Conservation (phyloP, 805 yeast genomes). For the Yamadazyma insecticola region DNA sequence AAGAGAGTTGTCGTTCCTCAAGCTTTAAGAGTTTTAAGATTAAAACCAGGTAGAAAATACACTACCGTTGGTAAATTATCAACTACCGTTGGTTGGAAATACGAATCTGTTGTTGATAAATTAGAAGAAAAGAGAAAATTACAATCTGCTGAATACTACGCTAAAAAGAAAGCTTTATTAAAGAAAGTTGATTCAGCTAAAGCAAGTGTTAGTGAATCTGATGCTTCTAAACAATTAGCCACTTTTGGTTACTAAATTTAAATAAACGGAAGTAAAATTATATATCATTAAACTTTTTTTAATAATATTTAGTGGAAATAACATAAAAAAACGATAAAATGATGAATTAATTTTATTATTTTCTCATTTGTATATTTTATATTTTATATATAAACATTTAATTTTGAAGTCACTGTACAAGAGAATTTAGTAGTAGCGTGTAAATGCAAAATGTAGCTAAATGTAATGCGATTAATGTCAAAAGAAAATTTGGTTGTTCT, state of each 20-base stretch:
- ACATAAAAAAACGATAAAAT: conserved; percentile 2
- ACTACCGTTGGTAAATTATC: conserved; percentile 96
- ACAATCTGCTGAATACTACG: conserved; percentile 98
- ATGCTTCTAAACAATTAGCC: conserved; percentile 90
- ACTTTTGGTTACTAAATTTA: conserved; percentile 94
- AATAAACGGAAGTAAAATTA: too few relatives aligned
- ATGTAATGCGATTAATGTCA: too few relatives aligned
- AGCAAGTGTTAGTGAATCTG: conserved; percentile 84
- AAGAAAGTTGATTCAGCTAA: conserved; percentile 88
- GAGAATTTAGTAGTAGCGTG: too few relatives aligned
- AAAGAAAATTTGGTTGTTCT: neutral
- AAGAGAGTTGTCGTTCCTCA: conserved; percentile 99
- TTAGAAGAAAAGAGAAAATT: conserved; percentile 99
- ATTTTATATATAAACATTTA: conserved; percentile 5
- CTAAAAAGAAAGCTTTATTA: conserved; percentile 94
- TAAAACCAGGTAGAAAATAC: conserved; percentile 99
- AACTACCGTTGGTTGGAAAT: conserved; percentile 98
- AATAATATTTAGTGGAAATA: conserved; percentile 3
- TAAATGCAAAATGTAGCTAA: too few relatives aligned
- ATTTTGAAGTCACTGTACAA: neutral
- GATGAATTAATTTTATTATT: conserved; percentile 6
- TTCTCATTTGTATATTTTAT: conserved; percentile 13
- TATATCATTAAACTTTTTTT: too few relatives aligned
- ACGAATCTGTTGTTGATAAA: conserved; percentile 95
- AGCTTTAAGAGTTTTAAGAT: conserved; percentile 98